Conservation (phyloP, 768 basidiomycete species). For the Tulasnella sp. region DNA sequence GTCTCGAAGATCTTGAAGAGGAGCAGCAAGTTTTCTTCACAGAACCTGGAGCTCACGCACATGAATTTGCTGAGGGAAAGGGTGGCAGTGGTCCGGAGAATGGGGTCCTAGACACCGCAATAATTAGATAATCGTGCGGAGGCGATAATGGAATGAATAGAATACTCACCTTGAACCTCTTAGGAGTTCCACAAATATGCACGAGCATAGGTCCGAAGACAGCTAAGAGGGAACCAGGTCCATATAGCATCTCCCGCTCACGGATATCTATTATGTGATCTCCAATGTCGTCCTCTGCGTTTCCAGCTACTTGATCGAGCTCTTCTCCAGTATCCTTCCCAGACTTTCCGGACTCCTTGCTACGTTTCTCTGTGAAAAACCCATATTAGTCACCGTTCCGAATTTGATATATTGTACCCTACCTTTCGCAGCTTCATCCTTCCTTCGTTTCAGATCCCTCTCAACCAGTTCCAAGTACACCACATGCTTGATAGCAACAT, state of each 20-base stretch:
- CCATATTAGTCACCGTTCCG: neutral
- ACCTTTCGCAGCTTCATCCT: conserved; percentile 79
- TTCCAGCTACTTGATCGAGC: conserved; percentile 92
- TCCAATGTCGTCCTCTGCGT: conserved; percentile 96
- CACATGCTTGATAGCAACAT: conserved; percentile 95
- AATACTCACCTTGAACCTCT: conserved; percentile 66
- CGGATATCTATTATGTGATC: conserved; percentile 74
- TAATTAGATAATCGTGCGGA: neutral
- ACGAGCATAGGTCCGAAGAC: conserved; percentile 84
- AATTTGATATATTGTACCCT: conserved; percentile 20
- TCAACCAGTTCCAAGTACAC: conserved; percentile 93
- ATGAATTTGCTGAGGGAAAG: conserved; percentile 91
- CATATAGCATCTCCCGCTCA: conserved; percentile 80
- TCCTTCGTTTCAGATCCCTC: conserved; percentile 90
- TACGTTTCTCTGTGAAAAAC: conserved; percentile 37
- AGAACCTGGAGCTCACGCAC: conserved; percentile 88
- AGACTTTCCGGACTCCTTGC: conserved; percentile 27
- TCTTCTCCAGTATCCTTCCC: conserved; percentile 56
- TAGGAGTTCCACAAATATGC: conserved; percentile 80
- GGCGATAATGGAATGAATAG: neutral
- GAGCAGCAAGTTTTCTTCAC: conserved; percentile 75
- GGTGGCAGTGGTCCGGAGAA: conserved; percentile 73
- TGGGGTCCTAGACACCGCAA: conserved; percentile 48
- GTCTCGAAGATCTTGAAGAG: conserved; percentile 92
- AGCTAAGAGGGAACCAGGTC: conserved; percentile 64